These are phyloP conservation scores for Cornus controversa DNA, from an alignment of 148 eudicot genomes.

Conservation along the genomic window DNA sequence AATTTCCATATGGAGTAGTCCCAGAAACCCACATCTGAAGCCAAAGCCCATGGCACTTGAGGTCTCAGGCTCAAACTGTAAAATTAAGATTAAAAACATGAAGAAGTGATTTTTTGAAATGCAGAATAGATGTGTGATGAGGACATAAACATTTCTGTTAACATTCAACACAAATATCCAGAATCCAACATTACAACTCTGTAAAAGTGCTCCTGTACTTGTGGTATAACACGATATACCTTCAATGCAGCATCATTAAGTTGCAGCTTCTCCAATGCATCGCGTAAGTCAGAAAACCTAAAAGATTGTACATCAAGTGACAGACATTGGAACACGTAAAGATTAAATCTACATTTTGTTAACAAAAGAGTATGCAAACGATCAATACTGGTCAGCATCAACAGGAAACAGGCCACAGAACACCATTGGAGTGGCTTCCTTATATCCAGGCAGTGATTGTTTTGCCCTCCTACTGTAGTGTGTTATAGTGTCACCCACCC, in stretches of 20 bases:
- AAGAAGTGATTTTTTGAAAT: neutral
- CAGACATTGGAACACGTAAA: neutral
- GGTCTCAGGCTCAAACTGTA: slow-evolving; percentile 96
- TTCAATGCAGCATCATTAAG: slow-evolving; percentile 95
- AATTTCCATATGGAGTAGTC: slow-evolving; percentile 98
- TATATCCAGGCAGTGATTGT: slow-evolving; percentile 81
- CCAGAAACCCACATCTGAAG: slow-evolving; percentile 97
- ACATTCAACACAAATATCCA: neutral
- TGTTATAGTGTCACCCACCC: slow-evolving; percentile 98
- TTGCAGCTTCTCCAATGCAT: slow-evolving; percentile 95
- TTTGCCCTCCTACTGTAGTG: slow-evolving; percentile 70
- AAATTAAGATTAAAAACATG: slow-evolving; percentile 17
- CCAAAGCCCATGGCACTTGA: slow-evolving; percentile 99
- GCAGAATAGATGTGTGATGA: neutral
- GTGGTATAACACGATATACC: slow-evolving; percentile 30
- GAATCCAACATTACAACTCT: neutral
- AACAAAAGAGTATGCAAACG: neutral
- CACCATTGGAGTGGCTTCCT: slow-evolving; percentile 95
- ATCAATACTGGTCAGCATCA: slow-evolving; percentile 86
- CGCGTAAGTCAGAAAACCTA: slow-evolving; percentile 92
- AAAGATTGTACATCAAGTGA: slow-evolving; percentile 16
- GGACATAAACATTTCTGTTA: neutral
- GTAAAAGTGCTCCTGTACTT: neutral
- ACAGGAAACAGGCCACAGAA: slow-evolving; percentile 98
- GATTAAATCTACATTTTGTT: neutral